These are phyloP conservation scores for Talaromyces sp. DNA, from an alignment of 2,329 filamentous ascomycete genomes.

Conservation along the genomic window DNA sequence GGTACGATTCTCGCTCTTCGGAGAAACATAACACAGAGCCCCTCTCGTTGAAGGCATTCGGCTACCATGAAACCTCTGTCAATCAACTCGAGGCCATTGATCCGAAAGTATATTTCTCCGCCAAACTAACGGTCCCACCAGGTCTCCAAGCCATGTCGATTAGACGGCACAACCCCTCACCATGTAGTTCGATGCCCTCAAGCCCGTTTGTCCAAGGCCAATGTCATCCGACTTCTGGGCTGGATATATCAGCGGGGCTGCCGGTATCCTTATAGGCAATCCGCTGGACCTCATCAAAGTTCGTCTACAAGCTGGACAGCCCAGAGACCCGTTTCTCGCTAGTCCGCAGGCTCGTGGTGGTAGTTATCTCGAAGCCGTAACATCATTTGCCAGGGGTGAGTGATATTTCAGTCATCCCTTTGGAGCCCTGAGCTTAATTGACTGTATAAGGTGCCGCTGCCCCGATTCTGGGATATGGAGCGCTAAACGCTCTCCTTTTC, in stretches of 20 bases:
- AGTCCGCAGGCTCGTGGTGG: conserved; percentile 9
- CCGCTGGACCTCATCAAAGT: conserved; percentile 77
- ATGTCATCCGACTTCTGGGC: conserved; percentile 94
- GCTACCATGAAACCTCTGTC: too few species aligned
- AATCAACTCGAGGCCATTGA: too few species aligned
- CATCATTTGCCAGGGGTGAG: conserved; percentile 36
- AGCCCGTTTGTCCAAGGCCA: background rate
- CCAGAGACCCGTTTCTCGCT: background rate
- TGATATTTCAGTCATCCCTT: background rate
- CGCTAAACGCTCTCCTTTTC: conserved; percentile 84
- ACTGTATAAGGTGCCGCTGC: conserved; percentile 62
- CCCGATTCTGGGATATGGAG: conserved; percentile 83
- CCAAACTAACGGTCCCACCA: background rate
- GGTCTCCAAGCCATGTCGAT: background rate
- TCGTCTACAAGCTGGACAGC: conserved; percentile 59
- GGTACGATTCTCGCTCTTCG: background rate
- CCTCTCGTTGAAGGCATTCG: too few species aligned
- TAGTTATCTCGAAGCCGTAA: conserved; percentile 27
- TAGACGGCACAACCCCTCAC: background rate
- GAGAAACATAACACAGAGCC: too few species aligned
- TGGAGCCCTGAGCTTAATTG: background rate
- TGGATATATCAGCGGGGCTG: conserved; percentile 79
- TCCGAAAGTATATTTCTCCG: background rate
- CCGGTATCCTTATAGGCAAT: conserved; percentile 84
- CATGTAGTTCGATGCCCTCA: background rate